Base-by-base conservation (phyloP, 2,329 filamentous ascomycete species). In the Venturia carpophila region DNA sequence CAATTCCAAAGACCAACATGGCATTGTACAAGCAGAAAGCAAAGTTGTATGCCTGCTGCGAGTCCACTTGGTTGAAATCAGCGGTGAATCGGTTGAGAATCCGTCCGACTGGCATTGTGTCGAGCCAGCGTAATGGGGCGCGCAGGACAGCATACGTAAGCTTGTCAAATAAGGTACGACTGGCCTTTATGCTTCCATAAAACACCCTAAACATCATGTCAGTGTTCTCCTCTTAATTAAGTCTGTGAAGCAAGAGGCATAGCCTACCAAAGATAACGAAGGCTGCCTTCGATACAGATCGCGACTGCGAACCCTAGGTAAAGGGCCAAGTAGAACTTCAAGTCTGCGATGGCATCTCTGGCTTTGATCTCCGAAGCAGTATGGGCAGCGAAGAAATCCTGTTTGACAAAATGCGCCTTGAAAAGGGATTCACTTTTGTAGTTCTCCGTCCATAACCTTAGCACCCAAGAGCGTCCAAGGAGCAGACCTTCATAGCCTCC, bases 31-130 rank as follows among this genome's bases (percentile, higher is more conserved):
- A 30, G n/a, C 43, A 45, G 49, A 65, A 67, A 3, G 65, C 43
- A 39, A 63, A 27, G 21, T 30, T 37, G 17, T 62, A 55, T 30
- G 66, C 66, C 19, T 67, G 41, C 21, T n/a, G 39, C 21, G 66
- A 65, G 60, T 93, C 90, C 61, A 92, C 83, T 49, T 86, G 82
- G 69, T 87, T 85, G 74, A 93, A 92, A 74, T 93, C 90, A 3
- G 87, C 80, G 0, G 89, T 91, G 73, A 92, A 91, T 1, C 90
- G 83, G 75, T 93, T 93, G 24, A 92, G 78, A 45, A 92, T 84
- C 58, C 90, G 84, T 1, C 90, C 90, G 1, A 91, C 79, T 0
- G 90, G 90, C 0, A 91, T 87, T 0, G 89, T 92, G 71, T 93
- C 90, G 45, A 93, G 80, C 70, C 69, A 72, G 49, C 67, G 60